Evolutionary conservation across 192 early-diverging fungal genomes (phyloP).

Genomic region (Coemansia interrupta): DNA sequence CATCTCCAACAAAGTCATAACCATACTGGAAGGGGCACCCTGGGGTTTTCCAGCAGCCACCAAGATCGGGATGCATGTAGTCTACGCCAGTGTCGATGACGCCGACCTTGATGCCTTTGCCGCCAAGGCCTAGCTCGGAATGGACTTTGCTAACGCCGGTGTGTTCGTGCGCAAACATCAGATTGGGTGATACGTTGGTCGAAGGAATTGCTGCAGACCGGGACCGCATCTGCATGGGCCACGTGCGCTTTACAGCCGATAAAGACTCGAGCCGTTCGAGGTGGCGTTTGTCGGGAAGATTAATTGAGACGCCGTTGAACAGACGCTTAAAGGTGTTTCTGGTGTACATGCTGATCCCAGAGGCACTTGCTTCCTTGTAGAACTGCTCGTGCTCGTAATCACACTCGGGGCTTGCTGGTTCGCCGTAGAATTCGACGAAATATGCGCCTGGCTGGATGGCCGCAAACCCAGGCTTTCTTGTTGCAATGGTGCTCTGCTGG

Average conservation of each 20-base stretch:
- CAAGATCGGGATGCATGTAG: constrained; percentile 51
- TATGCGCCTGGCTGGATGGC: constrained; percentile 36
- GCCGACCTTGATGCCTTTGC: constrained; percentile 57
- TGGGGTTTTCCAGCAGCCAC: constrained; percentile 55
- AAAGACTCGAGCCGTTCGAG: constrained; percentile 33
- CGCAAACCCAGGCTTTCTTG: constrained; percentile 2
- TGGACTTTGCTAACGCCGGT: constrained; percentile 59
- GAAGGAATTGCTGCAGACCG: constrained; percentile 41
- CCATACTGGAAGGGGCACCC: constrained; percentile 63
- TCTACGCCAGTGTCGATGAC: constrained; percentile 54
- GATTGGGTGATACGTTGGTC: constrained; percentile 39
- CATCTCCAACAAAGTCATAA: constrained; percentile 61
- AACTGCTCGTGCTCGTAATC: constrained; percentile 32
- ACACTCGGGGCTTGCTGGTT: constrained; percentile 34
- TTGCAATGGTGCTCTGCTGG: constrained; percentile 13
- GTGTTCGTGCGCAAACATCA: constrained; percentile 55
- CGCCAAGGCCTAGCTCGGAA: constrained; percentile 55
- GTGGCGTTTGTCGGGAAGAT: constrained; percentile 29
- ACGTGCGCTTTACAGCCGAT: constrained; percentile 36
- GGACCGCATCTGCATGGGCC: constrained; percentile 49
- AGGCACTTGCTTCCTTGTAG: constrained; percentile 10
- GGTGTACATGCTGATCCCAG: constrained; percentile 30
- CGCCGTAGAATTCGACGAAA: constrained; percentile 46
- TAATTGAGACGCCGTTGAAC: constrained; percentile 51
- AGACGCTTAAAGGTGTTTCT: constrained; percentile 42